Evolutionary conservation across 768 basidiomycete species (phyloP).

Genomic region (Suillus ampliporus): DNA sequence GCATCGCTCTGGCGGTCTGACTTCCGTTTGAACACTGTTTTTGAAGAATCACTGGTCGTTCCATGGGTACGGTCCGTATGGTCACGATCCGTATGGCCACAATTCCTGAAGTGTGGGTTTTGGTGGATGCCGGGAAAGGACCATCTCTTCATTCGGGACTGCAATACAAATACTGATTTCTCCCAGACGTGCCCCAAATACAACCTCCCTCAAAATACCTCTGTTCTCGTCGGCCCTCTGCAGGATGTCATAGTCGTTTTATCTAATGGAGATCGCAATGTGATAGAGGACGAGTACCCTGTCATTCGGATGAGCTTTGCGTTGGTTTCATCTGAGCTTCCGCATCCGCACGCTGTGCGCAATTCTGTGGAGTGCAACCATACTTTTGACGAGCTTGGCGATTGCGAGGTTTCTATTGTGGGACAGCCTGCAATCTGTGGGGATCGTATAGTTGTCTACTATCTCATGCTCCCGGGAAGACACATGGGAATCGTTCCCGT

Average conservation of each 20-base stretch:
- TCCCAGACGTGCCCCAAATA: background rate
- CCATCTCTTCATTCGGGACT: background rate
- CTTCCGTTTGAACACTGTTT: background rate
- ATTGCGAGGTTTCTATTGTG: background rate
- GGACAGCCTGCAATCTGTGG: no score
- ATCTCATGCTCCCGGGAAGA: no score
- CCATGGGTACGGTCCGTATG: no score
- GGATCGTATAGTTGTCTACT: no score
- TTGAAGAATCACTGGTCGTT: background rate
- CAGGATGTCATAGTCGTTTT: background rate
- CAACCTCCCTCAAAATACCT: background rate
- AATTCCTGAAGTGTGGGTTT: slow-evolving; percentile 2
- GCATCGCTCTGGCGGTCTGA: background rate
- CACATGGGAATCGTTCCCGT: no score
- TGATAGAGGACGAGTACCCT: background rate
- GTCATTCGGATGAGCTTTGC: background rate
- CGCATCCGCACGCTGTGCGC: background rate
- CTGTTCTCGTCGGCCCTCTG: background rate
- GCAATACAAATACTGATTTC: background rate
- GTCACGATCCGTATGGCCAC: no score
- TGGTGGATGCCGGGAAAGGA: background rate
- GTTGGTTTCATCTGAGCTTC: background rate
- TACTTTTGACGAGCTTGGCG: background rate
- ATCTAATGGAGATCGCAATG: background rate
- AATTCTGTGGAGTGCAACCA: background rate